These are phyloP conservation scores for Dovyalis caffra DNA, from an alignment of 345 rosid species.

Conservation along the genomic window DNA sequence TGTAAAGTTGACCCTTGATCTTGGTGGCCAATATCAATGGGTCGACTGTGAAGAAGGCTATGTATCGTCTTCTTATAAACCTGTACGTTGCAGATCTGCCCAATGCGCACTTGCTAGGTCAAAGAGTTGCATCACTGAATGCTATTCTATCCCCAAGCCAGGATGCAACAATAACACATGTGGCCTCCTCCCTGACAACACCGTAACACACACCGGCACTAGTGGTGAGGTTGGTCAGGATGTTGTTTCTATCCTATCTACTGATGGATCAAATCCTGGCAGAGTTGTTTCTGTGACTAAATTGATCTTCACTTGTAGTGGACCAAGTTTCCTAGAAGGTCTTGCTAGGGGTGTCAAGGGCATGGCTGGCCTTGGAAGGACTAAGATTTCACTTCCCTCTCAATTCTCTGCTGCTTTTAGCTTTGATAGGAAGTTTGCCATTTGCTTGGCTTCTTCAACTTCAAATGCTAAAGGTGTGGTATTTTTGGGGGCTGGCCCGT, in stretches of 20 bases:
- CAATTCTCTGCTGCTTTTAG: conserved; percentile 21
- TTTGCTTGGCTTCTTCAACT: conserved; percentile 19
- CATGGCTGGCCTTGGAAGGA: conserved; percentile 20
- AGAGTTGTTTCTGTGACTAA: neutral
- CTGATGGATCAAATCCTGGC: conserved; percentile 13
- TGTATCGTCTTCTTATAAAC: conserved; percentile 13
- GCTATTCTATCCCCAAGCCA: conserved; percentile 8
- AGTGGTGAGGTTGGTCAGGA: conserved; percentile 14
- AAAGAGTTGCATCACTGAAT: neutral
- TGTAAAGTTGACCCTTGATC: conserved; percentile 13
- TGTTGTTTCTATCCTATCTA: conserved; percentile 17
- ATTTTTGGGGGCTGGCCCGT: conserved; percentile 24
- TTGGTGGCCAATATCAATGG: conserved; percentile 22
- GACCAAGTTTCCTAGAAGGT: neutral
- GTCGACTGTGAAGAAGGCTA: conserved; percentile 12
- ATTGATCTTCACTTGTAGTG: conserved; percentile 8
- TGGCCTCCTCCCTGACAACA: conserved; percentile 1
- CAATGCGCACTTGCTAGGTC: conserved; percentile 19
- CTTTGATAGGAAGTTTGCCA: conserved; percentile 20
- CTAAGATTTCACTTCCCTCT: conserved; percentile 14
- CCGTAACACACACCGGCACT: neutral
- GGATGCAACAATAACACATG: conserved; percentile 8
- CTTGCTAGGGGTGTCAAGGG: conserved; percentile 16
- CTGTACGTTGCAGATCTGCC: conserved; percentile 20
- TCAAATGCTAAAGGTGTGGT: conserved; percentile 15